Conservation (phyloP, 495 filamentous ascomycete genomes). For the Pseudoneurospora amorphoporcata region DNA sequence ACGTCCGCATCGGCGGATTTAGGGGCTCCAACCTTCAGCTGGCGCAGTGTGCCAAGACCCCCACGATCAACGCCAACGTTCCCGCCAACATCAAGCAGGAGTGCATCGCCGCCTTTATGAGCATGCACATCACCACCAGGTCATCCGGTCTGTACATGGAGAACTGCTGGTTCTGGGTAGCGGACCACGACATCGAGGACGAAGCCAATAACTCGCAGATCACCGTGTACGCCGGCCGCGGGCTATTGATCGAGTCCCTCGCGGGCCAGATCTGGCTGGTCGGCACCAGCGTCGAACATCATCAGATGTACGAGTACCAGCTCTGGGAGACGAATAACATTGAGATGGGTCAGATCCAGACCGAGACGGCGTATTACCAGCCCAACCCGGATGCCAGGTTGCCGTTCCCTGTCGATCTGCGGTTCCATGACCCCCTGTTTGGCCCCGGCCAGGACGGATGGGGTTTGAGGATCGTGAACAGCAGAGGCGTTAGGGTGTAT, state of each 20-base stretch:
- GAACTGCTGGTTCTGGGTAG: slow-evolving; percentile 61
- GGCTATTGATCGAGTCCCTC: slow-evolving; percentile 49
- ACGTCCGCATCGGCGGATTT: slow-evolving; percentile 37
- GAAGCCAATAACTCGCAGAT: slow-evolving; percentile 49
- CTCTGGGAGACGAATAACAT: slow-evolving; percentile 53
- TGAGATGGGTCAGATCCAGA: slow-evolving; percentile 65
- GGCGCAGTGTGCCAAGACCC: slow-evolving; percentile 53
- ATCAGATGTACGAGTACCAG: slow-evolving; percentile 70
- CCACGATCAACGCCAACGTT: slow-evolving; percentile 32
- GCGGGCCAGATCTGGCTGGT: slow-evolving; percentile 49
- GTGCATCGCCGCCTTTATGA: slow-evolving; percentile 60
- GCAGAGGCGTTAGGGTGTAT: slow-evolving; percentile 47
- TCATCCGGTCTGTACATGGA: slow-evolving; percentile 50
- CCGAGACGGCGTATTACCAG: slow-evolving; percentile 59
- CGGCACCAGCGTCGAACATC: slow-evolving; percentile 53
- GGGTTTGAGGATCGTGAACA: slow-evolving; percentile 44
- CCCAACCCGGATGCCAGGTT: slow-evolving; percentile 61
- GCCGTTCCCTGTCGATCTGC: slow-evolving; percentile 49
- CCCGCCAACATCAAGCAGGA: slow-evolving; percentile 34
- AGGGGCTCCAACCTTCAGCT: slow-evolving; percentile 55
- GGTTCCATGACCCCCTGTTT: slow-evolving; percentile 67
- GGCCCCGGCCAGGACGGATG: slow-evolving; percentile 36
- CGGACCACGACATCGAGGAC: slow-evolving; percentile 66
- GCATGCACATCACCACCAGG: slow-evolving; percentile 52
- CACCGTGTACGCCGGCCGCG: slow-evolving; percentile 59